Base-by-base conservation (phyloP, 352 stramenopile genomes). In the Phytophthora hybrid region DNA sequence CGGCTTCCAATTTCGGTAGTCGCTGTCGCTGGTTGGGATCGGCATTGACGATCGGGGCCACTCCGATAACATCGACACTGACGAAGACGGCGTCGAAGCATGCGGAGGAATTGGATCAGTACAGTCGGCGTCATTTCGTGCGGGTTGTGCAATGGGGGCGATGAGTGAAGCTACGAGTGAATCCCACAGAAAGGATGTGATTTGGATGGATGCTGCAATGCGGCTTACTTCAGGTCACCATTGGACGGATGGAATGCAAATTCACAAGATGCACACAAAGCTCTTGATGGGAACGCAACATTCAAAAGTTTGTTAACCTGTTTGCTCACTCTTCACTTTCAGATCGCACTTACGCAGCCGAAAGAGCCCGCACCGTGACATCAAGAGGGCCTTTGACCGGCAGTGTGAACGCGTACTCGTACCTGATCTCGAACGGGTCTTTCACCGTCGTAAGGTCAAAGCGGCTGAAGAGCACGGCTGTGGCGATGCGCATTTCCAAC, bases 401-500 rank as follows among this genome's bases (percentile, higher is more conserved):
- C 14, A 73, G 14, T 1, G 60, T 44, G n/a, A 78, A 58, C 63
- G 69, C 71, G 37, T 64, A 68, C 47, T 70, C 63, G 66, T 82
- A 81, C 37, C 58, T 80, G 57, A 82, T 39, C 16, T 59, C 58
- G 26, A 63, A 77, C 18, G 74, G 74, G 9, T 82, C 59, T 13
- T 72, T 19, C 11, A 72, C 63, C 18, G 59, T 80, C 23, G 52
- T 59, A 41, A 87, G 13, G 11, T 87, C 76, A 59, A 88, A 88
- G 29, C 54, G 63, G 52, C 66, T 81, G 9, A 88, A 57, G 31
- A 90, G 46, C 53, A 71, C 74, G 5, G 77, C 75, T 18, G 77
- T 62, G 37, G 71, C 61, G 16, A 87, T 82, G n/a, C 84, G 85
- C 63, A 88, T 82, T 73, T 89, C 74, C 29, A 90, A 34, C 56